These are phyloP conservation scores for Biscutella laevigata DNA, from an alignment of 441 rosid species.

Conservation along the genomic window DNA sequence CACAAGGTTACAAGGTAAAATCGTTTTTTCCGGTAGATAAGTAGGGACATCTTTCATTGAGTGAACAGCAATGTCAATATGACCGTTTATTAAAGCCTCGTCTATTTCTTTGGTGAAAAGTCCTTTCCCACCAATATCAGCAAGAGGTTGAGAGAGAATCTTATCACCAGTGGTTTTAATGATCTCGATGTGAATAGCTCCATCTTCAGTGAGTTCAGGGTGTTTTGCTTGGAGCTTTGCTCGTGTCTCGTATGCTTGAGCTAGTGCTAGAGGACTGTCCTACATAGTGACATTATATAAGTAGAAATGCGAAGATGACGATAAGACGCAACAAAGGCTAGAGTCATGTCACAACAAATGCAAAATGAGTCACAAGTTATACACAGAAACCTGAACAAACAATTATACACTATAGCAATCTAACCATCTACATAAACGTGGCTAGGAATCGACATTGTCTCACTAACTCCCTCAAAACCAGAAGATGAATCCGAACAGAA, in stretches of 20 bases:
- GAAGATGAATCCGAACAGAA: conserved; percentile 3
- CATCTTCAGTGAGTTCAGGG: conserved; percentile 76
- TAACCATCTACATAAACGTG: neutral
- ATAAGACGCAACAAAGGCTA: neutral
- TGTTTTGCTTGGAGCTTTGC: conserved; percentile 65
- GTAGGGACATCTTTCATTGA: conserved; percentile 99
- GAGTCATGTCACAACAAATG: neutral
- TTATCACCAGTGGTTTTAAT: conserved; percentile 96
- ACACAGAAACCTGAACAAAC: neutral
- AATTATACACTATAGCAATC: neutral
- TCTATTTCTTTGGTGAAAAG: conserved; percentile 93
- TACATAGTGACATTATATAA: conserved; percentile 30
- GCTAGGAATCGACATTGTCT: neutral
- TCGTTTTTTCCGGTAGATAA: conserved; percentile 69
- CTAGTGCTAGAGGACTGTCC: conserved; percentile 93
- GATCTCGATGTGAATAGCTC: conserved; percentile 79
- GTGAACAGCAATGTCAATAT: conserved; percentile 92
- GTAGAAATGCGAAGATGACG: conserved; percentile 17
- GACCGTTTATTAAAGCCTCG: conserved; percentile 79
- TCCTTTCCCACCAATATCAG: conserved; percentile 97
- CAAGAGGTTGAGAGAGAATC: conserved; percentile 83
- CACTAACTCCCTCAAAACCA: neutral
- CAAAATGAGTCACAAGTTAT: too few species aligned
- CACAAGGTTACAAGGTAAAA: conserved; percentile 77
- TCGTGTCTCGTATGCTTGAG: conserved; percentile 88